Evolutionary conservation across 1,284 basidiomycete genomes (phyloP).

Genomic region (Grifola frondosa): DNA sequence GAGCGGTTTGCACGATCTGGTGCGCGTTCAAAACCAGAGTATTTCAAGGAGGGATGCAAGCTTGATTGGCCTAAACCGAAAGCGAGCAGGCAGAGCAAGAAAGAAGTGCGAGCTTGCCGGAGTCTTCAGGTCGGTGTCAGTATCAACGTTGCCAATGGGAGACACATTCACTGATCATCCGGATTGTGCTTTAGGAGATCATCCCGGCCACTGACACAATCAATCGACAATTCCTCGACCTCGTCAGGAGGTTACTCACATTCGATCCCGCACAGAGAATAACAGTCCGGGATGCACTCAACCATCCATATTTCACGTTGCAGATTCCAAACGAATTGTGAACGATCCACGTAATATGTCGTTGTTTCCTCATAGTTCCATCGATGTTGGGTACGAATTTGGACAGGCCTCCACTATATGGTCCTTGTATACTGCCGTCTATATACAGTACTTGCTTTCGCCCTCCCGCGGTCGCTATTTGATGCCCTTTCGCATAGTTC

Average conservation of each 20-base stretch:
- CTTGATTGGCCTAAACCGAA: conserved; percentile 92
- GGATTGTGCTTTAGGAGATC: conserved; percentile 62
- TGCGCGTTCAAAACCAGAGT: conserved; percentile 83
- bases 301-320: conserved; percentile 81
- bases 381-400: conserved; percentile 22
- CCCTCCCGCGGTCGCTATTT: conserved; percentile 28
- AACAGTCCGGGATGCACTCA: conserved; percentile 83
- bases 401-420: conserved; percentile 28
- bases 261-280: conserved; percentile 91
- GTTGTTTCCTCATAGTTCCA: conserved; percentile 10
- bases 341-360: conserved; percentile 19
- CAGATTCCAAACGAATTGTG: conserved; percentile 48
- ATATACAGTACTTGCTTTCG: conserved; percentile 32
- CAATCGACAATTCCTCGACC: conserved; percentile 82
- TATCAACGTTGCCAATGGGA: not conserved
- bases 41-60: conserved; percentile 82
- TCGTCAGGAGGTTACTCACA: conserved; percentile 84
- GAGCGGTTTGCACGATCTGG: conserved; percentile 75
- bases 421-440: conserved; percentile 32
- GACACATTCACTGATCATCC: conserved; percentile 4
- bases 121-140: conserved; percentile 61
- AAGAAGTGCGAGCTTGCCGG: conserved; percentile 89
- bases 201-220: conserved; percentile 71
- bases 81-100: conserved; percentile 86
- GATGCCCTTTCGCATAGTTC: conserved; percentile 25